phyloP scores from a whole-genome alignment of 106 monocot species.

The Vanilla planifolia region DNA sequence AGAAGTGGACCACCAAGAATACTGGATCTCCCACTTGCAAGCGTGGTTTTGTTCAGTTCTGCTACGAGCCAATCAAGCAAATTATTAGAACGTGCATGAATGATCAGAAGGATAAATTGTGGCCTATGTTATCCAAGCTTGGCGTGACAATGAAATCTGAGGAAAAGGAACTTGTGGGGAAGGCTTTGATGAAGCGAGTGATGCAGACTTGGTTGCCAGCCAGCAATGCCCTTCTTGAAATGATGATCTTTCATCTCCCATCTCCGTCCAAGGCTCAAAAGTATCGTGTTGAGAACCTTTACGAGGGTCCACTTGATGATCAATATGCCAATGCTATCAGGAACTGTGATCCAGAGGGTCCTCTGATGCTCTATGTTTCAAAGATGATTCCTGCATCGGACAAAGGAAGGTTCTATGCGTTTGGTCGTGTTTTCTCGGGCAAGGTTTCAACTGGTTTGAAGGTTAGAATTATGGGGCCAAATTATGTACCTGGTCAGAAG shows the following conservation, averaged over 20 bases:
- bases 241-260: conserved; percentile 31
- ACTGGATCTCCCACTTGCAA: conserved; percentile 16
- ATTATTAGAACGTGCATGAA: conserved; percentile 25
- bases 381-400: conserved; percentile 28
- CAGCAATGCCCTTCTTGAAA: conserved; percentile 21
- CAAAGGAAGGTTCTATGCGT: conserved; percentile 31
- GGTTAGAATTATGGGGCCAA: conserved; percentile 23
- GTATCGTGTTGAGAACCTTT: conserved; percentile 24
- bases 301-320: conserved; percentile 24
- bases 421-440: conserved; percentile 23
- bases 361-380: conserved; percentile 26
- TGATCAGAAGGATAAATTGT: conserved; percentile 24
- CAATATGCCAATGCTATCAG: conserved; percentile 18
- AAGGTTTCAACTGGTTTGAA: conserved; percentile 16
- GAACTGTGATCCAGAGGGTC: conserved; percentile 26
- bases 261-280: conserved; percentile 21
- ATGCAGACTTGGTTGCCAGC: conserved; percentile 26
- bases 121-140: conserved; percentile 22
- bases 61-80: conserved; percentile 26
- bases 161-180: conserved; percentile 24
- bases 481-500: conserved; percentile 20
- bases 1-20: conserved; percentile 18
- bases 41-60: conserved; percentile 25
- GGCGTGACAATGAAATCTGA: conserved; percentile 18
- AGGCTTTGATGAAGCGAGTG: conserved; percentile 23